Percentiles rank a stretch among this genome's conserved stretches.
phyloP scores from a whole-genome alignment of 306 rosid species.

The Canavalia ensiformis region DNA sequence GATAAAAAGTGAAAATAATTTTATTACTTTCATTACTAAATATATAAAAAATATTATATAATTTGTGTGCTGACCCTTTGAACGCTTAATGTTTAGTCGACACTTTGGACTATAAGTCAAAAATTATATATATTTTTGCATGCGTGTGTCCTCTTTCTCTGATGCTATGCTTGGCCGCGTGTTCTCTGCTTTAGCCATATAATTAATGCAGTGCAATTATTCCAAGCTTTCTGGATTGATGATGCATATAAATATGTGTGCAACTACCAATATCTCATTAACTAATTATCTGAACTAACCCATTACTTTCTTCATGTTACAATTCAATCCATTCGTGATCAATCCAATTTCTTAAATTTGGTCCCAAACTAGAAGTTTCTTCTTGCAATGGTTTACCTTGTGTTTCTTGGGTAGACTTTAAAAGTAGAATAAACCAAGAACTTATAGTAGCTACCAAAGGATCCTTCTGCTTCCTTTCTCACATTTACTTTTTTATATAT shows the following conservation, averaged over 20 bases:
- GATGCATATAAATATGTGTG: slow-evolving; percentile 3
- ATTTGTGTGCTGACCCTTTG: background rate
- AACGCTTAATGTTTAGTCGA: background rate
- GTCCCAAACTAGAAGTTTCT: background rate
- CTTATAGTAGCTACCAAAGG: slow-evolving; percentile 14
- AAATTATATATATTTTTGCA: background rate
- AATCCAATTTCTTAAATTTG: background rate
- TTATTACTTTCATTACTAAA: no score
- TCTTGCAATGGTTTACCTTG: background rate
- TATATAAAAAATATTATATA: no score
- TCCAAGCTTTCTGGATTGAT: background rate
- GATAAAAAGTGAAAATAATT: no score
- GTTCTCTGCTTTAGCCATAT: slow-evolving; percentile 63
- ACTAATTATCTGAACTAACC: background rate
- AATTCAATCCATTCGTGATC: slow-evolving; percentile 18
- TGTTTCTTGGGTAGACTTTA: background rate
- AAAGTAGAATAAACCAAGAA: background rate
- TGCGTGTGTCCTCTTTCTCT: slow-evolving; percentile 42
- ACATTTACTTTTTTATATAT: background rate
- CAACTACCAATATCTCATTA: slow-evolving; percentile 18
- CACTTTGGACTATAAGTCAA: slow-evolving; percentile 7
- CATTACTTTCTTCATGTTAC: slow-evolving; percentile 3
- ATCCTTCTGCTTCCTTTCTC: slow-evolving; percentile 2
- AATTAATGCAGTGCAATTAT: slow-evolving; percentile 25
- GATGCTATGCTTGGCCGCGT: slow-evolving; percentile 58